Percentiles rank a stretch among this genome's conserved stretches.
phyloP scores from a whole-genome alignment of 2,329 filamentous ascomycete species.

The Stromatinia cepivora region DNA sequence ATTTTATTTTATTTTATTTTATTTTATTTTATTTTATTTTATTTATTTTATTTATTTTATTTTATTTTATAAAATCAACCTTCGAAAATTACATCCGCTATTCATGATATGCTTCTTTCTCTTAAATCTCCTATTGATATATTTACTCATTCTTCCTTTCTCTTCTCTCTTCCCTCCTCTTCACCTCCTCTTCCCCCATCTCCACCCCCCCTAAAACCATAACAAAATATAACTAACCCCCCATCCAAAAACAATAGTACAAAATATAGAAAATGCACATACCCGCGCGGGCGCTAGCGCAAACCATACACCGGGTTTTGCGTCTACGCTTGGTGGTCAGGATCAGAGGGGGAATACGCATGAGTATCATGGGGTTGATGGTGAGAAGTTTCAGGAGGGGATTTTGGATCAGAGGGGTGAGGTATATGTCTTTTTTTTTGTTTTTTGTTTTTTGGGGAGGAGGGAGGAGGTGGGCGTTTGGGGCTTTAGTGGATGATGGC shows the following conservation, averaged over 20 bases:
- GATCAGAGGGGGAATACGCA: slow-evolving; percentile 24
- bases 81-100: neutral
- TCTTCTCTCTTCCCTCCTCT: too few species aligned
- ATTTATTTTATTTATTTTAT: too few species aligned
- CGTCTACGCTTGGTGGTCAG: slow-evolving; percentile 29
- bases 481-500: too few species aligned
- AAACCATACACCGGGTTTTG: slow-evolving; percentile 31
- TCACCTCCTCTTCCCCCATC: neutral
- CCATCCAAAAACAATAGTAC: slow-evolving; percentile 23
- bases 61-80: too few species aligned
- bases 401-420: slow-evolving; percentile 30
- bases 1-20: too few species aligned
- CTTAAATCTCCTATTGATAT: neutral
- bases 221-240: neutral
- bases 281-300: slow-evolving; percentile 31
- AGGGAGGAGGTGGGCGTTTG: too few species aligned
- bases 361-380: slow-evolving; percentile 29
- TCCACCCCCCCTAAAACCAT: neutral
- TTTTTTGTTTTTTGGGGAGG: neutral
- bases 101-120: neutral
- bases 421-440: slow-evolving; percentile 16
- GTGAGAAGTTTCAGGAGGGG: slow-evolving; percentile 27
- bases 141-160: too few species aligned
- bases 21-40: too few species aligned
- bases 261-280: slow-evolving; percentile 34